Evolutionary conservation across 2,329 filamentous ascomycete species (phyloP).

Genomic region (Colletotrichum filicis): DNA sequence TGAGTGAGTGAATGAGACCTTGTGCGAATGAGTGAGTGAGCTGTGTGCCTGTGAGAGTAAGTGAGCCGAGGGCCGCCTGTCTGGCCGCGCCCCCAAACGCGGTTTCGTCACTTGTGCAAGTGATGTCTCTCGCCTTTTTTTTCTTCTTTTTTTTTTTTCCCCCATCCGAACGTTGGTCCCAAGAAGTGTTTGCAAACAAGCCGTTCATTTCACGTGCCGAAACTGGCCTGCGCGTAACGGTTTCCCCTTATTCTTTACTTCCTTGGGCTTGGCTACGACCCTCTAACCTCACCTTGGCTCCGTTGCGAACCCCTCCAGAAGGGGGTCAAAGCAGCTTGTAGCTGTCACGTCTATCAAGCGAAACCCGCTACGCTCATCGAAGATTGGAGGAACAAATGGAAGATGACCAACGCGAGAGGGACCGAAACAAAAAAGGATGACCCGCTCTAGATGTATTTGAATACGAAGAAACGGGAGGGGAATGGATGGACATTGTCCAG

Average conservation of each 20-base stretch:
- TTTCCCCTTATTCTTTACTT: background rate
- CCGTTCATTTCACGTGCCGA: conserved; percentile 28
- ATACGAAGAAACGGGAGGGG: background rate
- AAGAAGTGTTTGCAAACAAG: background rate
- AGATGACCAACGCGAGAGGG: background rate
- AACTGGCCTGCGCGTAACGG: conserved; percentile 16
- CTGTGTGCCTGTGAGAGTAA: no score
- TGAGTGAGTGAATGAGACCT: no score
- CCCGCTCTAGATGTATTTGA: background rate
- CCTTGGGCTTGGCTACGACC: background rate
- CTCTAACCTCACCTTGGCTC: background rate
- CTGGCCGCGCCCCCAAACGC: no score
- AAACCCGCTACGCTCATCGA: background rate
- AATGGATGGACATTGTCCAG: background rate
- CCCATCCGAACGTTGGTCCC: conserved; percentile 17
- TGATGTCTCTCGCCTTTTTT: no score
- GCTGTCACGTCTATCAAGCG: background rate
- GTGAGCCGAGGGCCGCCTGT: no score
- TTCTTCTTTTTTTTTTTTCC: no score
- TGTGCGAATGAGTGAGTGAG: no score
- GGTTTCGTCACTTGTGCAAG: no score
- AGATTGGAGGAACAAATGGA: background rate
- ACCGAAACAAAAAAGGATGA: background rate
- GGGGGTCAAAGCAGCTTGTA: background rate
- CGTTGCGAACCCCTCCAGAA: background rate